Base-by-base conservation (phyloP, 78 protist genomes). In the Dictyostelium intermedium region DNA sequence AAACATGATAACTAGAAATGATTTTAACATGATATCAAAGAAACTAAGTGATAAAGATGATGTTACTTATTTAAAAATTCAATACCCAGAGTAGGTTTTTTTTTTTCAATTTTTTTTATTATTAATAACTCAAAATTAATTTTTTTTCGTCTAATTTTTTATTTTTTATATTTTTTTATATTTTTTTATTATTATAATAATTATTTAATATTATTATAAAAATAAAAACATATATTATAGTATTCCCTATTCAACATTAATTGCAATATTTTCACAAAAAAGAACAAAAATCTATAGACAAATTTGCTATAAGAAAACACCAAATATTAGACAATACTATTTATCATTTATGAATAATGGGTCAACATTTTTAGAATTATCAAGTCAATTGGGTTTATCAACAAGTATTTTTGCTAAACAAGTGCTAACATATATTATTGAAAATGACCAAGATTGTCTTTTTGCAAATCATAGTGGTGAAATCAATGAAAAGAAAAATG, bases 21-120 rank as follows among this genome's bases (percentile, higher is more conserved):
- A 89, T 47, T 89, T 89, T 66, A 78, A 79, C 3, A n/a, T 11
- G 14, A 89, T 89, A 80, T 69, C 45, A 8, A 77, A 89, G 8
- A 43, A 37, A 39, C 9, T 89, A 45, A 89, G 50, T 69, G 86
- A 89, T 45, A 89, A 89, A 80, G 93, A 89, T 66, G 93, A 80
- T 63, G 81, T 87, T 35, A 80, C 35, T 25, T 39, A 32, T 63
- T 18, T 87, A 16, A 63, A 63, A 61, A 16, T 60, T 10, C 84
- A 50, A 43, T 87, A 61, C 63, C 85, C 77, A 61, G 43, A 85
- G 92, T 85, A 84, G 3, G 27, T 70, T 18, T 41, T 35, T 27
- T 23, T 35, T 74, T 37, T 23, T 80, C 6, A 30, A 16, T 56
- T 61, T 37, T 41, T 73, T 32, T 83, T 9, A 25, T 6, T 25